phyloP scores from a whole-genome alignment of 257 asterid species.

The Orobanche coerulescens region DNA sequence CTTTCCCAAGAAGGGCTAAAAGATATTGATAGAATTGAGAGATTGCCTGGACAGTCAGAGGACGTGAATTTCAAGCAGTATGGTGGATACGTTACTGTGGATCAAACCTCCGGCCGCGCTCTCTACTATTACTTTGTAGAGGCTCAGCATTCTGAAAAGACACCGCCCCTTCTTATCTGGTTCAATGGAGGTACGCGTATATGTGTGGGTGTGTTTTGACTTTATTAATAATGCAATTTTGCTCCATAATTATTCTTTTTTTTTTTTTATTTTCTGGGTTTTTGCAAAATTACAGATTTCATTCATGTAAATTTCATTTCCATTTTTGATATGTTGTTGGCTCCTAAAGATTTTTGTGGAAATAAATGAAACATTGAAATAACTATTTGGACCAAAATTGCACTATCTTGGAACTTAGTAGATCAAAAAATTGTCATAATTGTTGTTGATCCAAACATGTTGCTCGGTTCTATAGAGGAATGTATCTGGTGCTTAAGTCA shows the following conservation, averaged over 20 bases:
- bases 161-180: constrained; percentile 58
- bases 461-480: too few relatives aligned
- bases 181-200: constrained; percentile 38
- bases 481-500: too few relatives aligned
- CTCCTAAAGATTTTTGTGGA: too few relatives aligned
- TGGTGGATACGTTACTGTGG: constrained; percentile 67
- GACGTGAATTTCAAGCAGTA: constrained; percentile 49
- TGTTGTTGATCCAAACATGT: too few relatives aligned
- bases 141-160: constrained; percentile 27
- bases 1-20: constrained; percentile 34
- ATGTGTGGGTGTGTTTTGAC: neutral
- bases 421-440: too few relatives aligned
- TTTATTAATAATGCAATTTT: neutral
- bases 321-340: too few relatives aligned
- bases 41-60: constrained; percentile 59
- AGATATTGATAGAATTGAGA: constrained; percentile 43
- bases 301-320: too few relatives aligned
- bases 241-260: neutral
- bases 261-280: neutral
- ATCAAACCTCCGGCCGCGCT: constrained; percentile 55
- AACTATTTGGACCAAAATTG: too few relatives aligned
- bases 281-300: too few relatives aligned
- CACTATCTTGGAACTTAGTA: too few relatives aligned
- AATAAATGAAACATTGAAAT: too few relatives aligned
- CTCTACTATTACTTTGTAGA: constrained; percentile 61